These are phyloP conservation scores for Penicillium pancosmium DNA, from an alignment of 495 filamentous ascomycete species.

Conservation along the genomic window DNA sequence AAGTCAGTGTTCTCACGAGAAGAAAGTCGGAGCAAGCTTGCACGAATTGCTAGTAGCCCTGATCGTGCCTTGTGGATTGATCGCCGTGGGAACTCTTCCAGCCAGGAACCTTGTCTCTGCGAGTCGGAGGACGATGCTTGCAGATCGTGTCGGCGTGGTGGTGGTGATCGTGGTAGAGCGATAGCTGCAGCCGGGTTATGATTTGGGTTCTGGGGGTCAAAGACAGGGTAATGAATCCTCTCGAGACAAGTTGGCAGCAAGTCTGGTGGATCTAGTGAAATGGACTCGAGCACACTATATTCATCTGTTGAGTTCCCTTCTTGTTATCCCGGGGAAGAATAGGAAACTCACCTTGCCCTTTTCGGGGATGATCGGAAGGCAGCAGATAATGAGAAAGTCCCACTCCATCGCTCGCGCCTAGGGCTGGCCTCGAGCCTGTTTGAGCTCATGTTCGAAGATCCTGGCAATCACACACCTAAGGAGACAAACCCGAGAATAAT, in stretches of 20 bases:
- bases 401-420: slow-evolving; percentile 1
- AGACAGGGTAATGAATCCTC: slow-evolving; percentile 41
- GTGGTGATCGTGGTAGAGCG: background rate
- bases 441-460: background rate
- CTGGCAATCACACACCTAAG: background rate
- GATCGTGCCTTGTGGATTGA: slow-evolving; percentile 40
- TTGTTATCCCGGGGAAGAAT: background rate
- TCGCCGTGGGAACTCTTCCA: slow-evolving; percentile 30
- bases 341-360: slow-evolving; percentile 24
- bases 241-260: slow-evolving; percentile 32
- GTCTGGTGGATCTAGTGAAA: slow-evolving; percentile 8
- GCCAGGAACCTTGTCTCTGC: slow-evolving; percentile 26
- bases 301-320: background rate
- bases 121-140: slow-evolving; percentile 15
- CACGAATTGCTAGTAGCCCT: slow-evolving; percentile 34
- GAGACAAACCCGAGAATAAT: background rate
- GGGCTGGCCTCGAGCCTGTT: background rate
- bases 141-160: slow-evolving; percentile 12
- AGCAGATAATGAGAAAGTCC: slow-evolving; percentile 20
- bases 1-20: background rate
- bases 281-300: slow-evolving; percentile 10
- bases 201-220: slow-evolving; percentile 37
- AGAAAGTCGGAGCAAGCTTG: slow-evolving; percentile 30
- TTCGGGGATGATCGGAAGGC: slow-evolving; percentile 20
- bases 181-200: slow-evolving; percentile 32